A percentile compares a stretch with the other conserved stretches of the same genome.
phyloP scores from a whole-genome alignment of 805 yeast species.

The Starmerella vaccinii region DNA sequence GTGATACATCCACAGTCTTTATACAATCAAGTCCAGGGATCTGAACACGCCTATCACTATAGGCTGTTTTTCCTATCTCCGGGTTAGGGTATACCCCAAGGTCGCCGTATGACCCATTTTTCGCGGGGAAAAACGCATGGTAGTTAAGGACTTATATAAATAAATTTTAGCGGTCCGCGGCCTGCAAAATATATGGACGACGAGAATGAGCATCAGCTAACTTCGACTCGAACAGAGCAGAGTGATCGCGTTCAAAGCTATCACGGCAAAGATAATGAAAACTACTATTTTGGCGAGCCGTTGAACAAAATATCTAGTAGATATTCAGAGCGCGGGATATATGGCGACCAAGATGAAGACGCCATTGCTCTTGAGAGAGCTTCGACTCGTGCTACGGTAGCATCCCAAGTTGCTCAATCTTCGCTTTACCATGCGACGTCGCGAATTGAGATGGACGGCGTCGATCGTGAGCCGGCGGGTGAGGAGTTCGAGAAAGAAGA shows the following conservation, averaged over 20 bases:
- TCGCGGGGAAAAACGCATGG: neutral
- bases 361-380: conserved; percentile 37
- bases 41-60: neutral
- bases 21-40: no score
- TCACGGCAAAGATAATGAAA: neutral
- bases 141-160: no score
- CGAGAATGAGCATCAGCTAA: neutral
- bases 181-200: neutral
- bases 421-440: conserved; percentile 19
- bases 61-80: neutral
- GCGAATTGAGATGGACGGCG: conserved; percentile 24
- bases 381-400: conserved; percentile 38
- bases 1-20: no score
- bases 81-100: neutral
- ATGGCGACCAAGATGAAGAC: conserved; percentile 34
- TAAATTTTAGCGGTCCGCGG: neutral
- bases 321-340: conserved; percentile 31
- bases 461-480: conserved; percentile 35
- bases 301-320: neutral
- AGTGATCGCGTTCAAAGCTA: neutral
- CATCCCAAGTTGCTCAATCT: conserved; percentile 21
- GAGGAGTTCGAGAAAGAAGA: conserved; percentile 45
- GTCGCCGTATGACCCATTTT: neutral
- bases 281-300: neutral
- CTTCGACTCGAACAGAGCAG: neutral